These are phyloP conservation scores for Venturia aucupariae DNA, from an alignment of 2,329 filamentous ascomycete species.

Conservation along the genomic window DNA sequence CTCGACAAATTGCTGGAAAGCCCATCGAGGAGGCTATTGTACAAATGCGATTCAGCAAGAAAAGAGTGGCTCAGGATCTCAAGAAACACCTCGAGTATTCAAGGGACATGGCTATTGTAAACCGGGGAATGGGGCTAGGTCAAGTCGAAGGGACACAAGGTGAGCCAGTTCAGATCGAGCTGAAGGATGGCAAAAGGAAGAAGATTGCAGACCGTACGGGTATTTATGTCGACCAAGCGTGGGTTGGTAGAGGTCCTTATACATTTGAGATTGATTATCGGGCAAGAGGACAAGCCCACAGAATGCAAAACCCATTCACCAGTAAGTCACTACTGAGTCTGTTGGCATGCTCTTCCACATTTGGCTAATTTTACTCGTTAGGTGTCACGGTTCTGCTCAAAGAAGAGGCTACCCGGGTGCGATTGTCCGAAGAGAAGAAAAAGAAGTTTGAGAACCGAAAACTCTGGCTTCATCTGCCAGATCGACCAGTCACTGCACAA, in stretches of 20 bases:
- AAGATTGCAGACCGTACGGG: slow-evolving; percentile 64
- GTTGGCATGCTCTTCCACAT: background rate
- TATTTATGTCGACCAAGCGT: slow-evolving; percentile 86
- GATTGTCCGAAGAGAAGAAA: slow-evolving; percentile 68
- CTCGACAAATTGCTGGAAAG: slow-evolving; percentile 86
- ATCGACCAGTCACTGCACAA: slow-evolving; percentile 74
- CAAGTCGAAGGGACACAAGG: slow-evolving; percentile 19
- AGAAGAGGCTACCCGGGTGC: slow-evolving; percentile 83
- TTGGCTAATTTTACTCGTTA: slow-evolving; percentile 26
- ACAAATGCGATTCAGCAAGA: slow-evolving; percentile 93
- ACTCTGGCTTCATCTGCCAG: slow-evolving; percentile 80
- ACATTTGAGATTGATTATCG: slow-evolving; percentile 57
- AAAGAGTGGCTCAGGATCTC: slow-evolving; percentile 79
- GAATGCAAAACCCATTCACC: slow-evolving; percentile 62
- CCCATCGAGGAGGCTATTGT: slow-evolving; percentile 85
- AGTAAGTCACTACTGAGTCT: slow-evolving; percentile 44
- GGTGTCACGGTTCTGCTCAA: slow-evolving; percentile 76
- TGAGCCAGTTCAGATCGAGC: slow-evolving; percentile 51
- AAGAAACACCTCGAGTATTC: slow-evolving; percentile 71
- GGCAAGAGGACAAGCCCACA: slow-evolving; percentile 62
- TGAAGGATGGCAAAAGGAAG: slow-evolving; percentile 66
- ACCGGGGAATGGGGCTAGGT: slow-evolving; percentile 73
- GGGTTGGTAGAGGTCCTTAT: slow-evolving; percentile 71
- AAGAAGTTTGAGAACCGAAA: slow-evolving; percentile 65
- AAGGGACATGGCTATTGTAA: slow-evolving; percentile 68